Base-by-base conservation (phyloP, 176 grass and related monocot genomes). In the Poa pratensis region DNA sequence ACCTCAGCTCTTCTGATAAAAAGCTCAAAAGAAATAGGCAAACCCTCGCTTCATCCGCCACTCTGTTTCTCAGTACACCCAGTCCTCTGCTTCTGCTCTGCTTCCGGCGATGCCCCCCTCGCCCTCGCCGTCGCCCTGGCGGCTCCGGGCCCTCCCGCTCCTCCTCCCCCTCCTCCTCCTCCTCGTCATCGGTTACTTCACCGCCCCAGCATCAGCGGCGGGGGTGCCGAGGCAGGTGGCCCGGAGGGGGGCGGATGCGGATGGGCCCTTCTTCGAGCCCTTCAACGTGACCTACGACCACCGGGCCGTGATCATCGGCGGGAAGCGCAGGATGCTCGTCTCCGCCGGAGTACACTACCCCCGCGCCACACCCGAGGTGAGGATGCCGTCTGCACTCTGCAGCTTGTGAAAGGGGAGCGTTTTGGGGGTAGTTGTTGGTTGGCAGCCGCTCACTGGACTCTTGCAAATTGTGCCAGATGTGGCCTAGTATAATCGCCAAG, bases 261-360 rank as follows among this genome's bases (percentile, higher is more conserved):
- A 73, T 50, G 84, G 73, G 24, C 57, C 9, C 17, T 95, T 87
- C 83, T 95, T 98, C 89, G 89, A 98, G 86, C 93, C 93, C 12
- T 98, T 98, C 91, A 98, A 95, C 70, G 95, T 98, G 80, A 95
- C 85, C 80, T 98, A 98, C 84, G 95, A 98, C 70, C 93, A 95
- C 82, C 87, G 95, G 17, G 95, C 95, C 20, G 73, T 98, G 71
- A 65, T 78, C 74, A 82, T 98, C 60, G 91, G 87, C 35, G 95
- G 95, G 6, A 22, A 93, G 61, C 85, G 93, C 30, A 85, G 95
- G 83, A 98, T 95, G 91, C 91, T 98, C 27, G 89, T 98, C 82
- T 95, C 95, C 4, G 87, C 95, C 1, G 95, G 95, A 55, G 61
- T 98, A 3, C 95, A 98, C 83, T 98, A 95, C 73, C 95, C 91